Evolutionary conservation across 352 stramenopile species (phyloP).

Genomic region (Globisporangium uncinulatum): DNA sequence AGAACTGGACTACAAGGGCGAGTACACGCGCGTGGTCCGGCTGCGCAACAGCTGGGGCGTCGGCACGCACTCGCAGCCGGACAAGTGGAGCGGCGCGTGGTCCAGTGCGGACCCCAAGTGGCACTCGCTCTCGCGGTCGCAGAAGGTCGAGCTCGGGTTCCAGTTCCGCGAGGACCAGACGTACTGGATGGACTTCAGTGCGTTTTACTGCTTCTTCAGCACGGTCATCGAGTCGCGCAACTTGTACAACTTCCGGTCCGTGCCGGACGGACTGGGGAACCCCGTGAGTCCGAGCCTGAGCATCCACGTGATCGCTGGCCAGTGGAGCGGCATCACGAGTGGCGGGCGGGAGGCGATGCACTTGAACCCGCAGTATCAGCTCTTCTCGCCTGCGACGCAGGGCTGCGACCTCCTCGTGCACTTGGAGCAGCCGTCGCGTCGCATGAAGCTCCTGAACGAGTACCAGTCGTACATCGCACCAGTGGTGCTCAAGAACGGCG

Average conservation of each 20-base stretch:
- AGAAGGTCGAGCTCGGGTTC: constrained; percentile 74
- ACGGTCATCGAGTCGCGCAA: constrained; percentile 74
- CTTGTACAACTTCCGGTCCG: constrained; percentile 76
- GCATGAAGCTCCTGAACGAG: constrained; percentile 67
- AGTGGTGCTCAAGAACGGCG: constrained; percentile 70
- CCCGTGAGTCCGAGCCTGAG: constrained; percentile 48
- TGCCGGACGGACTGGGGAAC: constrained; percentile 58
- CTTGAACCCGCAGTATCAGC: constrained; percentile 80
- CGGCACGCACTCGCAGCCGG: constrained; percentile 45
- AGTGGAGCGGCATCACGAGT: constrained; percentile 80
- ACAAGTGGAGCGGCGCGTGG: constrained; percentile 70
- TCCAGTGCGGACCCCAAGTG: constrained; percentile 65
- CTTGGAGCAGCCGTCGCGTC: constrained; percentile 71
- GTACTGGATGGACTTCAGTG: constrained; percentile 80
- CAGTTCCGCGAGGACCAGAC: constrained; percentile 76
- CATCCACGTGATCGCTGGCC: constrained; percentile 64
- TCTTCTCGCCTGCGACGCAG: constrained; percentile 54
- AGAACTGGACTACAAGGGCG: constrained; percentile 60
- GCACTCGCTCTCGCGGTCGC: constrained; percentile 60
- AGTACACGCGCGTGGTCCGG: constrained; percentile 53
- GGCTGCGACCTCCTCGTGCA: constrained; percentile 51
- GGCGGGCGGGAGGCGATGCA: constrained; percentile 78
- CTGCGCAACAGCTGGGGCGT: constrained; percentile 81
- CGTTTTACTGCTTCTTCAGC: constrained; percentile 78
- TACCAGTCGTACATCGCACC: constrained; percentile 75